Percentiles rank a stretch among this genome's conserved stretches.
phyloP scores from a whole-genome alignment of 176 grass and related monocot genomes.

The Triticum monococcum region DNA sequence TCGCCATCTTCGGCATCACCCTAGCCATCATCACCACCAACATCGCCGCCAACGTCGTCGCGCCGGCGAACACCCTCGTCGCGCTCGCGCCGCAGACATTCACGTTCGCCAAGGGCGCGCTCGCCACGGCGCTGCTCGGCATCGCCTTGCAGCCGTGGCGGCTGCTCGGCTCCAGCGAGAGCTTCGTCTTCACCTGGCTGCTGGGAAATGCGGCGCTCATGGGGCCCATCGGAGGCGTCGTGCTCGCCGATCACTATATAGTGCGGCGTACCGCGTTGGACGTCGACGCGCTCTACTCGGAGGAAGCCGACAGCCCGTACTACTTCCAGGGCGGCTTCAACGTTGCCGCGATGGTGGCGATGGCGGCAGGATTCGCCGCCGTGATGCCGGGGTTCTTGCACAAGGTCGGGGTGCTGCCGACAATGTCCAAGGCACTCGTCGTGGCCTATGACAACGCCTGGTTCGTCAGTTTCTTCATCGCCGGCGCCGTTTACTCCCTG shows the following conservation, averaged over 20 bases:
- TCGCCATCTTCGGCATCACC: slow-evolving; percentile 11
- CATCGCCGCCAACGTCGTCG: slow-evolving; percentile 17
- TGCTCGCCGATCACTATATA: slow-evolving; percentile 16
- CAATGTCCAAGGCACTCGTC: neutral
- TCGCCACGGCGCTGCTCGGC: slow-evolving; percentile 12
- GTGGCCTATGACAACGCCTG: slow-evolving; percentile 6
- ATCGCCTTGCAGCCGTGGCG: slow-evolving; percentile 19
- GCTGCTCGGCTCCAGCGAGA: slow-evolving; percentile 15
- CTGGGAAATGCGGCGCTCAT: slow-evolving; percentile 20
- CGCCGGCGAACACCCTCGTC: slow-evolving; percentile 17
- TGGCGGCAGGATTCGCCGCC: neutral
- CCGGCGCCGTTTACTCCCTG: slow-evolving; percentile 1
- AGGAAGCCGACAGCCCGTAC: slow-evolving; percentile 2
- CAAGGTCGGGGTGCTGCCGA: slow-evolving; percentile 5
- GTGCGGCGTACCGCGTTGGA: neutral
- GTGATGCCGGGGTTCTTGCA: slow-evolving; percentile 17
- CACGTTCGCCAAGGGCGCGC: slow-evolving; percentile 6
- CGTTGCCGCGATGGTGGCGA: neutral
- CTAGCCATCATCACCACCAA: slow-evolving; percentile 16
- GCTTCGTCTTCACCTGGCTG: slow-evolving; percentile 26
- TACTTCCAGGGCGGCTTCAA: slow-evolving; percentile 17
- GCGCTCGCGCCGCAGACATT: slow-evolving; percentile 12
- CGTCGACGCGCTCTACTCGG: slow-evolving; percentile 11
- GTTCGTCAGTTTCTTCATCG: slow-evolving; percentile 15
- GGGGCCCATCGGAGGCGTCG: slow-evolving; percentile 9